Evolutionary conservation across 306 rosid genomes (phyloP).

Genomic region (Citrullus colocynthis): DNA sequence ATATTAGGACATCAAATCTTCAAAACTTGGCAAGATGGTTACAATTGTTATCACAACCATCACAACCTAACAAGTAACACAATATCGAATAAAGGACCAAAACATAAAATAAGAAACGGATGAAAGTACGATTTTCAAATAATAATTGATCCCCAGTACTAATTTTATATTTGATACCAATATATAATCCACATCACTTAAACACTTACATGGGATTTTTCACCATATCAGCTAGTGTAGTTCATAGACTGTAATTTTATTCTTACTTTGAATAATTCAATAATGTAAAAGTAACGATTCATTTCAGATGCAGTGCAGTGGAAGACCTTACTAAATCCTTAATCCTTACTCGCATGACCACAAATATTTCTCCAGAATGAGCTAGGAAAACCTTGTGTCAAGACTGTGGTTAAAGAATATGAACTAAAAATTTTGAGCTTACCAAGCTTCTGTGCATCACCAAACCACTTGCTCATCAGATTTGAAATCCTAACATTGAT

Average conservation of each 20-base stretch:
- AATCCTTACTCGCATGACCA: background rate
- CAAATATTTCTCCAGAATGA: background rate
- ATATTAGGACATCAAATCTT: background rate
- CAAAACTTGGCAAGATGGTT: background rate
- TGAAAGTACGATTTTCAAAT: background rate
- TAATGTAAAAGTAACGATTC: background rate
- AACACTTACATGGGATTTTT: background rate
- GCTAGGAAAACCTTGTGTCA: background rate
- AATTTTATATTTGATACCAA: background rate
- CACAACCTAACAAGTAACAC: background rate
- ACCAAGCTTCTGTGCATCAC: slow-evolving; percentile 99
- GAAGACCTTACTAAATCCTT: background rate
- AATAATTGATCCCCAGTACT: background rate
- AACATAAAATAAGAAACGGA: background rate
- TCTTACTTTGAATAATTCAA: background rate
- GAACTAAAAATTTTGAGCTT: slow-evolving; percentile 11
- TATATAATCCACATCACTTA: background rate
- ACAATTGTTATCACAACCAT: background rate
- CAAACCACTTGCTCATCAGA: slow-evolving; percentile 99
- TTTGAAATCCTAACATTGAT: slow-evolving; percentile 86
- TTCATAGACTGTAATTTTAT: background rate
- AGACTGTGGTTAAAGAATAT: background rate
- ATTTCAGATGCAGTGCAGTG: background rate
- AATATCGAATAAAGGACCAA: background rate
- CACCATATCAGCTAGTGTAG: background rate